Base-by-base conservation (phyloP, 2,329 filamentous ascomycete species). In the Nectriaceae sp. region DNA sequence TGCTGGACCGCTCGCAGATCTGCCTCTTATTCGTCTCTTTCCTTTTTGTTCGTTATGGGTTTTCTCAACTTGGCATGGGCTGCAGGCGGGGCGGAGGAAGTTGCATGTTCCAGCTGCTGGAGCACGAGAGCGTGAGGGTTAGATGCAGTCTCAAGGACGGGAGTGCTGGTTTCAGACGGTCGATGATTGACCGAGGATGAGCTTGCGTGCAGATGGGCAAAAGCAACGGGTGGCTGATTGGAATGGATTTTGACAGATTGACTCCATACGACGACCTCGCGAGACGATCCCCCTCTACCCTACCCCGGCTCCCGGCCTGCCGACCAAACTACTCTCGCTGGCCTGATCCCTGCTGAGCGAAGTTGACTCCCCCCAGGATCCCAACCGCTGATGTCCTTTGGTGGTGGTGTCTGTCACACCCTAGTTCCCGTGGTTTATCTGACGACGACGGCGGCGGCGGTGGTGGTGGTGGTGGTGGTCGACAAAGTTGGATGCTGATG, bases 241-340 rank as follows among this genome's bases (percentile, higher is more conserved):
- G 47, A 53, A 57, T 54, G 54, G 46, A 48, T 50, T 55, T 39
- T 63, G 60, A 63, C 60, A 62, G 60, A 52, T 63, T 60, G 56
- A 62, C 54, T 61, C 60, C 57, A n/a, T 46, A 57, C 10, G 19
- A 59, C 44, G 56, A 50, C 39, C 54, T 50, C 46, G 49, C 42
- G 55, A 58, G 47, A 42, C 49, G 55, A 62, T 61, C 57, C 54
- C 49, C 55, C 21, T 20, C 39, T 50, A 46, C 43, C 46, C 21
- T 55, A 36, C 35, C 47, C 20, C 24, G 24, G 24, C 13, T 29
- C 24, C 13, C 13, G 24, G 6, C 13, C 24, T 29, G 42, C 26
- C 39, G 54, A 49, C 35, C 49, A 43, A 29, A 6, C 6, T 29
- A 29, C 13, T 57, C 44, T n/a, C n/a, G n/a, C n/a, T n/a, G n/a